These are phyloP conservation scores for Beauveria pseudobassiana DNA, from an alignment of 2,329 filamentous ascomycete genomes.

Conservation along the genomic window DNA sequence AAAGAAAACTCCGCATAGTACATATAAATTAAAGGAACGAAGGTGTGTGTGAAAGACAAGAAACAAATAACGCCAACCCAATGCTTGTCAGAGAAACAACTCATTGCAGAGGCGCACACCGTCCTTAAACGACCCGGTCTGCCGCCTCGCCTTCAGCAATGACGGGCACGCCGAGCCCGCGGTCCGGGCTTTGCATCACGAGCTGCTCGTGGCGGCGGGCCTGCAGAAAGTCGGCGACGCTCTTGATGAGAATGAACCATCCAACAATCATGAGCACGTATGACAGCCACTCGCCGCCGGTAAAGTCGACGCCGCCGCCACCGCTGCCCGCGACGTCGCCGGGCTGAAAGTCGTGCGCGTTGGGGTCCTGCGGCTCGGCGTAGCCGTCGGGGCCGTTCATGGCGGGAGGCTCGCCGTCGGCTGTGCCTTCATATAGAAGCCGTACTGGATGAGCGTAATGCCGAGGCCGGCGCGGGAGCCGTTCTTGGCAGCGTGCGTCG, in stretches of 20 bases:
- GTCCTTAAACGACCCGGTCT: conserved; percentile 62
- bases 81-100: not conserved
- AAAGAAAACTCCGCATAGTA: not conserved
- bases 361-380: conserved; percentile 74
- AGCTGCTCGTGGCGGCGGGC: conserved; percentile 88
- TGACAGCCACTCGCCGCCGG: conserved; percentile 77
- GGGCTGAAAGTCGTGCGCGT: conserved; percentile 81
- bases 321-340: conserved; percentile 50
- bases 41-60: not conserved
- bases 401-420: conserved; percentile 33
- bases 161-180: conserved; percentile 75
- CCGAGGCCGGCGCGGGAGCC: conserved; percentile 90
- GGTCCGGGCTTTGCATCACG: conserved; percentile 85
- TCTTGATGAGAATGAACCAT: conserved; percentile 94
- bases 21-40: conserved; percentile 5
- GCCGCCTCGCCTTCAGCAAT: conserved; percentile 78
- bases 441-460: conserved; percentile 92
- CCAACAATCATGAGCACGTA: conserved; percentile 94
- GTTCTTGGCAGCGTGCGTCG: conserved; percentile 96
- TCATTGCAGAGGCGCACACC: too few relatives aligned
- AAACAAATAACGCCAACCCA: conserved; percentile 3
- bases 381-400: conserved; percentile 50
- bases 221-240: conserved; percentile 83
- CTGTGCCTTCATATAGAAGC: conserved; percentile 81
- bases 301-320: conserved; percentile 48